Conservation (phyloP, 768 basidiomycete species). For the Suillus plorans region DNA sequence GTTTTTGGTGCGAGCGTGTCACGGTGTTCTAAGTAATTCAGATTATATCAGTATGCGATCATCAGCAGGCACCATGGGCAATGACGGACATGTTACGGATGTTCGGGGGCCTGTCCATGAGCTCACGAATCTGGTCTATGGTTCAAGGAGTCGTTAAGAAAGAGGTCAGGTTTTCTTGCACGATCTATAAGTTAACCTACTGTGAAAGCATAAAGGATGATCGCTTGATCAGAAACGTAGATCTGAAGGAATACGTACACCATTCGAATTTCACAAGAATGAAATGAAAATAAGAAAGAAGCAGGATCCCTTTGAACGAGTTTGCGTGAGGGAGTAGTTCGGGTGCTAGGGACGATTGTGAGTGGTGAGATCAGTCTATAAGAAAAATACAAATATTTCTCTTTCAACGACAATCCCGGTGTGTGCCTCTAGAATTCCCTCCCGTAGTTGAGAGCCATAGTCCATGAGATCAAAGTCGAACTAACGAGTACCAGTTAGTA, state of each 20-base stretch:
- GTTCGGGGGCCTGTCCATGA: conserved; percentile 90
- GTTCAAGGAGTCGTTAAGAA: conserved; percentile 9
- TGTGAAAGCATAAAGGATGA: conserved; percentile 54
- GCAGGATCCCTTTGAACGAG: conserved; percentile 16
- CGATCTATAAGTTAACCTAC: conserved; percentile 55
- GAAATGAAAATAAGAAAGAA: conserved; percentile 18
- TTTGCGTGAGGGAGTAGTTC: background rate
- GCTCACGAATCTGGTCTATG: conserved; percentile 79
- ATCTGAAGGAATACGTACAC: conserved; percentile 57
- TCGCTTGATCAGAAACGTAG: conserved; percentile 23
- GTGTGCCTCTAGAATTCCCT: too few species aligned
- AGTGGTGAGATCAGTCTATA: too few species aligned
- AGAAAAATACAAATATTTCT: too few species aligned
- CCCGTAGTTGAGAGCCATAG: too few species aligned
- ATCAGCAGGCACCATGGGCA: conserved; percentile 63
- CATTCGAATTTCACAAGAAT: conserved; percentile 53
- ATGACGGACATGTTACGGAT: conserved; percentile 96
- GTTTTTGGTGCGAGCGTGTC: too few species aligned
- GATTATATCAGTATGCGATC: conserved; percentile 19
- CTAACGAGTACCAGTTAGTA: too few species aligned
- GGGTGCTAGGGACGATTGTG: too few species aligned
- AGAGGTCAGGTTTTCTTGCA: background rate
- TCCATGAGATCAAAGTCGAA: too few species aligned
- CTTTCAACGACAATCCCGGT: too few species aligned
- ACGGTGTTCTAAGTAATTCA: background rate